phyloP scores from a whole-genome alignment of 441 rosid species.

The Sinapis alba region DNA sequence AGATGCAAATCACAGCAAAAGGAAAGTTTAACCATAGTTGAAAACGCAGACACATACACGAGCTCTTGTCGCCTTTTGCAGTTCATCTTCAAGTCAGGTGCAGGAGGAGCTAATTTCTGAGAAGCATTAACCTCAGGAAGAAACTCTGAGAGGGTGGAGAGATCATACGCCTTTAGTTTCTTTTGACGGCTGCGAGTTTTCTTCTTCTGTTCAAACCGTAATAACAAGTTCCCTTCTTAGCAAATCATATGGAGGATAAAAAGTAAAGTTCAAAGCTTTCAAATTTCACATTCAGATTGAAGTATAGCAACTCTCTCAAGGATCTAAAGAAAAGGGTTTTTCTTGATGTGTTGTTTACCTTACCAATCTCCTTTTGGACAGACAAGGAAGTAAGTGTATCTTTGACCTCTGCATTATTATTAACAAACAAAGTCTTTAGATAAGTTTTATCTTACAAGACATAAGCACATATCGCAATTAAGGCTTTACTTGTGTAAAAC shows the following conservation, averaged over 20 bases:
- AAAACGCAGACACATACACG: slow-evolving; percentile 44
- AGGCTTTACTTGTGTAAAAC: slow-evolving; percentile 65
- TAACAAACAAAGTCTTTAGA: slow-evolving; percentile 10
- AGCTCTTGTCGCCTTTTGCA: slow-evolving; percentile 71
- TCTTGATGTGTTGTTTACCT: slow-evolving; percentile 42
- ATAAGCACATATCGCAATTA: background rate
- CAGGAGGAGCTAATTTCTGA: slow-evolving; percentile 41
- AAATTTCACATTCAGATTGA: background rate
- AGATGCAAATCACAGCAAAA: background rate
- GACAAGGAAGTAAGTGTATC: slow-evolving; percentile 62
- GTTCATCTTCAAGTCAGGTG: slow-evolving; percentile 58
- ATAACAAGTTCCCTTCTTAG: background rate
- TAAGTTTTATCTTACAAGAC: background rate
- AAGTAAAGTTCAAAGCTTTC: background rate
- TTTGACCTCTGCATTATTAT: slow-evolving; percentile 63
- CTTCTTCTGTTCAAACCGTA: slow-evolving; percentile 50
- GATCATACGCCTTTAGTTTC: slow-evolving; percentile 72
- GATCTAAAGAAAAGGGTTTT: background rate
- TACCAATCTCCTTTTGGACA: slow-evolving; percentile 60
- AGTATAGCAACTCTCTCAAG: background rate
- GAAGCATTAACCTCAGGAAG: slow-evolving; percentile 66
- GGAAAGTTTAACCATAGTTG: background rate
- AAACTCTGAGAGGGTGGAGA: slow-evolving; percentile 67
- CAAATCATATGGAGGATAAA: background rate
- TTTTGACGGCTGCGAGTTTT: slow-evolving; percentile 61